These are phyloP conservation scores for Meripilus lineatus DNA, from an alignment of 1,284 basidiomycete genomes.

Conservation along the genomic window DNA sequence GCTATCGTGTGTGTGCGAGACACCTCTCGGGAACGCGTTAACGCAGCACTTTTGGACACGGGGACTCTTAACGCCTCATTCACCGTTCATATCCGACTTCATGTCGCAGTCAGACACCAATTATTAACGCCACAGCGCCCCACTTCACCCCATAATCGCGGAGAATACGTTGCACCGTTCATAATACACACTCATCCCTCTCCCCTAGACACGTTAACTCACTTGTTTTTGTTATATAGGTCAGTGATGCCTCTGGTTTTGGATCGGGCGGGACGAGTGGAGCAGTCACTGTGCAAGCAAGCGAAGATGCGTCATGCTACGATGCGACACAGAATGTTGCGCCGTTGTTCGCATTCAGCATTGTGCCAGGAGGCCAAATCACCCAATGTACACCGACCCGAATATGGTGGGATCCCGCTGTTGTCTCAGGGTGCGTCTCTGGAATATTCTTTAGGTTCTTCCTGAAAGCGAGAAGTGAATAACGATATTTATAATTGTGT, in stretches of 20 bases:
- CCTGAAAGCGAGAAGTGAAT: background rate
- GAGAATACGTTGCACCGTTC: too few relatives aligned
- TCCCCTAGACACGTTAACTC: too few relatives aligned
- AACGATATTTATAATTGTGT: too few relatives aligned
- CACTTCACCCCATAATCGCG: too few relatives aligned
- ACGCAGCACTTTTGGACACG: too few relatives aligned
- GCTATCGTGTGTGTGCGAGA: too few relatives aligned
- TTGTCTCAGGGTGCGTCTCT: conserved; percentile 48
- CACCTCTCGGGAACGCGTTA: too few relatives aligned
- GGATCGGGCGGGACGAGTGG: conserved; percentile 72
- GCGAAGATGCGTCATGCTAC: conserved; percentile 57
- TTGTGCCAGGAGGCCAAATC: conserved; percentile 54
- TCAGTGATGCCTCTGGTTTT: conserved; percentile 66
- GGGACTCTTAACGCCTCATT: too few relatives aligned
- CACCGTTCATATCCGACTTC: too few relatives aligned
- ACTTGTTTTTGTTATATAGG: conserved; percentile 40
- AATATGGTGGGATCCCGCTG: conserved; percentile 54
- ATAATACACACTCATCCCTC: background rate
- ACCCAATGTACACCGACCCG: conserved; percentile 57
- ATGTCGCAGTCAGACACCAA: too few relatives aligned
- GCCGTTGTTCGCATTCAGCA: conserved; percentile 55
- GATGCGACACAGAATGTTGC: conserved; percentile 41
- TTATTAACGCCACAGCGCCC: too few relatives aligned
- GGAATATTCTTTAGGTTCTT: background rate
- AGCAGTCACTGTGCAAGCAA: conserved; percentile 47